Evolutionary conservation across 1,284 basidiomycete species (phyloP), one percentile per base, ranked within the genome.

Genomic region (Puccinia novopanici): DNA sequence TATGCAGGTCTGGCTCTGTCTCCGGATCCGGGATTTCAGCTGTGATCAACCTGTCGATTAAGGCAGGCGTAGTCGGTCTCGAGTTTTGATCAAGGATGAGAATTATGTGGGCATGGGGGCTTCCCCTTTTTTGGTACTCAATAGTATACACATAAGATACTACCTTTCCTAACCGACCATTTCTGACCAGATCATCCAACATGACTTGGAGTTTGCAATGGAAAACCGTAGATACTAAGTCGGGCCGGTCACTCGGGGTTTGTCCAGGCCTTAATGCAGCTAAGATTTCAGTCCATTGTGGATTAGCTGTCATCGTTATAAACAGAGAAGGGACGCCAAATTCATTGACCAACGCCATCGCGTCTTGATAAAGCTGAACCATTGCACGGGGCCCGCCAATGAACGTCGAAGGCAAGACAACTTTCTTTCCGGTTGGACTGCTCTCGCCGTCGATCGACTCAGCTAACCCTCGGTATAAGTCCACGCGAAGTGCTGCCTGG

Each of bases 61-160:
- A 24, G 3, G 10, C 65, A 3, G 65, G 37, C 9, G 65, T 67
- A 9, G 19, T 40, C 15, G 61, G 30, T 27, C 24, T 5, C 5
- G 5, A 19, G 19, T n/a, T n/a, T n/a, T n/a, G 3, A 30, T 30
- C 30, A 2, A 61, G 13, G 1, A 30, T 61, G 3, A 61, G 12
- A 27, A 61, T 61, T 6, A 61, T 17, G 37, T 90, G 89, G 81
- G 87, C 86, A 74, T 89, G 88, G 2, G 88, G 88, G 0, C 89
- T 85, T 0, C 88, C 88, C 0, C 87, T 83, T 79, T 89, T 89
- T 82, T 89, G 89, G 73, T 88, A 89, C 82, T 89, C 88, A 77
- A 89, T 88, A 0, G 86, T 86, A 76, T 87, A 87, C 0, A 89
- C 86, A 79, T 86, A 75, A 0, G 86, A 87, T 34, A 85, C 84